A percentile compares a stretch with the other conserved stretches of the same genome.
Conservation (phyloP, 2,329 filamentous ascomycete genomes). For the Phialophora chinensis region DNA sequence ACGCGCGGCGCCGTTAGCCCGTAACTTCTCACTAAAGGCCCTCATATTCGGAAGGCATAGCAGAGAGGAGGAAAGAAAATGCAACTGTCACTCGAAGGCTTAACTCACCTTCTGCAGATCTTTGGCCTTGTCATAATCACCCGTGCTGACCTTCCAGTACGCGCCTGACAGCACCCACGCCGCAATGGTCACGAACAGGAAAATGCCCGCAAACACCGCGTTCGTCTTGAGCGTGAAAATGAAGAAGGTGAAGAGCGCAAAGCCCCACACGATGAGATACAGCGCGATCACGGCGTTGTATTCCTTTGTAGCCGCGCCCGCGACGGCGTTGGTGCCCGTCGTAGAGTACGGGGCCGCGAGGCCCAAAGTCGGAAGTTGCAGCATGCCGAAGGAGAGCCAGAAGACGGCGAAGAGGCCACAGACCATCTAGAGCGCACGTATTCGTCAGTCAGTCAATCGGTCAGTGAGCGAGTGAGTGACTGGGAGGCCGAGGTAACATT, state of each 20-base stretch:
- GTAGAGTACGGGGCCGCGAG: conserved; percentile 35
- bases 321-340: conserved; percentile 31
- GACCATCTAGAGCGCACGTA: conserved; percentile 26
- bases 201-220: conserved; percentile 35
- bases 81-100: neutral
- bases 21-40: neutral
- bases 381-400: conserved; percentile 38
- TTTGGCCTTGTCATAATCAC: conserved; percentile 32
- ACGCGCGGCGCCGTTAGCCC: neutral
- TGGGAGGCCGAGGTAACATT: no score
- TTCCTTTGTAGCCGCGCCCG: conserved; percentile 29
- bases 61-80: neutral
- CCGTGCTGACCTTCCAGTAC: conserved; percentile 39
- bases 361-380: conserved; percentile 37
- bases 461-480: no score
- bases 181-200: conserved; percentile 35
- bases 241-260: conserved; percentile 38
- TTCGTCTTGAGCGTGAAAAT: conserved; percentile 40
- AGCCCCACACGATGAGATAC: conserved; percentile 39
- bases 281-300: conserved; percentile 38
- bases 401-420: conserved; percentile 38
- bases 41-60: neutral
- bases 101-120: conserved; percentile 36
- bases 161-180: conserved; percentile 37
- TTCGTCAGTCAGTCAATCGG: neutral